Conservation (phyloP, 306 rosid genomes). For the Fagus crenata region DNA sequence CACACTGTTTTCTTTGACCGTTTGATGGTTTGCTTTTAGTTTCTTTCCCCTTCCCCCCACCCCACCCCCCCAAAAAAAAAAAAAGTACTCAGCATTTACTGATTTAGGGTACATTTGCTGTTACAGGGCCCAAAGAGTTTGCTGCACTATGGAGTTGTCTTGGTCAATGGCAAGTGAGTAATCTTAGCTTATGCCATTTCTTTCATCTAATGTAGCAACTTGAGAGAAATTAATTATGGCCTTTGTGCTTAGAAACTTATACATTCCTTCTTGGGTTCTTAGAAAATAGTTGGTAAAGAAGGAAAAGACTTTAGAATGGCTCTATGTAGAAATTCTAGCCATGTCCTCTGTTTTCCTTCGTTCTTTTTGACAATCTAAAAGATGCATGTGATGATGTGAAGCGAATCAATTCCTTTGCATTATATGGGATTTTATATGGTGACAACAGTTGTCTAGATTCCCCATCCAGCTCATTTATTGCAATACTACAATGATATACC, state of each 20-base stretch:
- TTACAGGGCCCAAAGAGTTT: constrained; percentile 73
- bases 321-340: background rate
- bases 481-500: background rate
- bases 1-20: background rate
- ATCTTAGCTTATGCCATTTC: background rate
- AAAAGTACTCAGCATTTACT: background rate
- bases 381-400: background rate
- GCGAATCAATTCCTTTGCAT: background rate
- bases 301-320: background rate
- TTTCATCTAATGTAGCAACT: constrained; percentile 7
- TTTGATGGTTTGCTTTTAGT: background rate
- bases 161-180: constrained; percentile 82
- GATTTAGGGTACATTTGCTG: constrained; percentile 28
- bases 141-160: constrained; percentile 80
- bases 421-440: background rate
- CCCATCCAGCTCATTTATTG: constrained; percentile 9
- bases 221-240: background rate
- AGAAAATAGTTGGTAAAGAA: background rate
- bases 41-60: background rate
- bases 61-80: too few relatives aligned
- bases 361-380: background rate
- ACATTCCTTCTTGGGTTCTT: background rate
- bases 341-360: background rate
- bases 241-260: background rate
- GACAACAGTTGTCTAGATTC: background rate